Base-by-base conservation (phyloP, 805 yeast genomes). In the Candida berthetii region DNA sequence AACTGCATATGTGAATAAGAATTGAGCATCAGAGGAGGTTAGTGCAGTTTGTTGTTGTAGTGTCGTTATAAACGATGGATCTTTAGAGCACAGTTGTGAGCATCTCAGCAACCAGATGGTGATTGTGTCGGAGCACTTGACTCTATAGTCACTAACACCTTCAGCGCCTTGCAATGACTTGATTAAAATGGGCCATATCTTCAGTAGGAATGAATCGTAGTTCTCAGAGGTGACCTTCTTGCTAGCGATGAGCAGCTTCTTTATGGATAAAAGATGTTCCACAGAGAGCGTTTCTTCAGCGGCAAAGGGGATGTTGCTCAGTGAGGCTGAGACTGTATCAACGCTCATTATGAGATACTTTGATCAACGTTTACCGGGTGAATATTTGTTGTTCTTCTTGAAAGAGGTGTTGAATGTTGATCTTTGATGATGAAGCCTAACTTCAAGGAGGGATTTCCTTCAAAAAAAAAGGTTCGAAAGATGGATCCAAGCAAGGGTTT, bases 401-500 rank as follows among this genome's bases (percentile, higher is more conserved):
- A n/a, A n/a, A n/a, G n/a, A n/a, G n/a, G n/a, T n/a, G n/a, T n/a
- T n/a, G n/a, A n/a, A n/a, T n/a, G n/a, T n/a, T n/a, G n/a, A n/a
- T n/a, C n/a, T n/a, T n/a, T n/a, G n/a, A n/a, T n/a, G n/a, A n/a
- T n/a, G n/a, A n/a, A n/a, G n/a, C n/a, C n/a, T n/a, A n/a, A n/a
- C n/a, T n/a, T n/a, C n/a, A n/a, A n/a, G n/a, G n/a, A n/a, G 96
- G 96, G 18, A 80, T 89, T 9, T 85, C 93, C 2, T 89, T 88
- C 58, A 88, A 96, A 22, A 88, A 88, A 61, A 82, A 84, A 57
- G 96, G 96, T 10, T 74, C 88, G 24, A 74, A 80, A 60, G 81
- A 81, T 44, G 84, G 91, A 2, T 71, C 83, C 14, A 68, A 71
- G 43, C 79, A 78, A 43, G 87, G 87, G 3, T 69, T 73, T 29